Percentiles rank a stretch among this genome's conserved stretches.
Conservation (phyloP, 371 early-diverging fungal genomes). For the Rhizopus sp. region DNA sequence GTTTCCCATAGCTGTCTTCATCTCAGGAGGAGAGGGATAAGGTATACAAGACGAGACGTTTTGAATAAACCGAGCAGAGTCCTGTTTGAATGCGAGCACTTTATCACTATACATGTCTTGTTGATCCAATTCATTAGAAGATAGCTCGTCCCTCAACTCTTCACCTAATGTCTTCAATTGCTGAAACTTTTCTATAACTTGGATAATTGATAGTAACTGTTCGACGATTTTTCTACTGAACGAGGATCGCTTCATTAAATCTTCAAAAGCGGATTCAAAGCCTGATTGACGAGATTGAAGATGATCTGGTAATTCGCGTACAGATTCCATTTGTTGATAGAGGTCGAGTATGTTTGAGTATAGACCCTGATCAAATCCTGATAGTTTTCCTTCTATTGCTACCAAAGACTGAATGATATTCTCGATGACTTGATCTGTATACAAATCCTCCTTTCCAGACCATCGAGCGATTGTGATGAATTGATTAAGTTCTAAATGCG, state of each 20-base stretch:
- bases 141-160: constrained; percentile 17
- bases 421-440: constrained; percentile 25
- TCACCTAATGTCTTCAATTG: constrained; percentile 42
- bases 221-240: constrained; percentile 49
- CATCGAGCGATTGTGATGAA: constrained; percentile 44
- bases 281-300: constrained; percentile 44
- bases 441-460: constrained; percentile 27
- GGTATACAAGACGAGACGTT: constrained; percentile 35
- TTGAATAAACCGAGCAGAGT: constrained; percentile 41
- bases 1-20: constrained; percentile 42
- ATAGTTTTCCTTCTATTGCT: constrained; percentile 35
- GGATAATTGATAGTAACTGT: constrained; percentile 44
- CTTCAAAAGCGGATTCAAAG: constrained; percentile 48
- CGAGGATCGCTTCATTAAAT: constrained; percentile 43
- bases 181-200: constrained; percentile 34
- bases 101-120: constrained; percentile 29
- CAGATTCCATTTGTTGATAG: constrained; percentile 51
- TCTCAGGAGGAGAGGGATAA: constrained; percentile 40
- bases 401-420: constrained; percentile 40
- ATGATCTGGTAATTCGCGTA: constrained; percentile 39
- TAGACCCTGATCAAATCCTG: constrained; percentile 39
- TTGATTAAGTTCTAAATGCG: constrained; percentile 35
- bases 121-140: constrained; percentile 14
- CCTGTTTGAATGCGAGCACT: constrained; percentile 37
- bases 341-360: constrained; percentile 43